Evolutionary conservation across 495 filamentous ascomycete genomes (phyloP).

Genomic region (Immersiella caudata): DNA sequence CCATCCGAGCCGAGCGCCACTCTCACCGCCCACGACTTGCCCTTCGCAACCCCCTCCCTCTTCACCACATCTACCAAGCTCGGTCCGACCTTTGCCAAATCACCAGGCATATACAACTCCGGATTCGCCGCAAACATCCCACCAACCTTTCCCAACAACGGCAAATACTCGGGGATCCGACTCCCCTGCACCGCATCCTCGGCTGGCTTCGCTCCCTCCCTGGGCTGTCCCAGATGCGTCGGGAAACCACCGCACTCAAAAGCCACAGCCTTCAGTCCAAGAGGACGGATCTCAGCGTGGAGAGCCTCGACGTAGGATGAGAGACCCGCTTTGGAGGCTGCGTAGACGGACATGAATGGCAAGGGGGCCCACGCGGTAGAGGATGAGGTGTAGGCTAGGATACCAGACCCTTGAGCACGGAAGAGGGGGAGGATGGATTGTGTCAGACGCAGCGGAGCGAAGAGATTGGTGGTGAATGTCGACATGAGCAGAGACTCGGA

Average conservation of each 20-base stretch:
- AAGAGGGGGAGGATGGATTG: slow-evolving; percentile 34
- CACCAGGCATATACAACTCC: slow-evolving; percentile 36
- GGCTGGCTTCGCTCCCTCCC: neutral
- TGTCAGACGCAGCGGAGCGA: slow-evolving; percentile 41
- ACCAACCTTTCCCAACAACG: slow-evolving; percentile 15
- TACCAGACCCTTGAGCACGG: slow-evolving; percentile 30
- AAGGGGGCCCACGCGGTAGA: slow-evolving; percentile 51
- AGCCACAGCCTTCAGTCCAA: slow-evolving; percentile 29
- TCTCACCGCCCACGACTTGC: slow-evolving; percentile 25
- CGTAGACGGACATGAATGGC: slow-evolving; percentile 43
- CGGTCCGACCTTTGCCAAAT: slow-evolving; percentile 36
- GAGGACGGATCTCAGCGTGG: slow-evolving; percentile 26
- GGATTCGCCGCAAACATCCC: slow-evolving; percentile 29
- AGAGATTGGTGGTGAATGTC: slow-evolving; percentile 45
- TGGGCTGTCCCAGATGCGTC: slow-evolving; percentile 32
- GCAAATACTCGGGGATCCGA: slow-evolving; percentile 21
- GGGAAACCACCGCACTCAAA: slow-evolving; percentile 34
- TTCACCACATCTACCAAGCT: slow-evolving; percentile 40
- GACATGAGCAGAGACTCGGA: slow-evolving; percentile 43
- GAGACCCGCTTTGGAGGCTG: slow-evolving; percentile 51
- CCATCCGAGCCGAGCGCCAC: slow-evolving; percentile 32
- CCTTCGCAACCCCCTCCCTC: slow-evolving; percentile 31
- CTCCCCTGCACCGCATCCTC: neutral
- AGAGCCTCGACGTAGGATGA: slow-evolving; percentile 43
- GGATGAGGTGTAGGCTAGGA: slow-evolving; percentile 32